Evolutionary conservation across 1,284 basidiomycete genomes (phyloP), one percentile per base, ranked within the genome.

Genomic region (Apiotrichum laibachii): DNA sequence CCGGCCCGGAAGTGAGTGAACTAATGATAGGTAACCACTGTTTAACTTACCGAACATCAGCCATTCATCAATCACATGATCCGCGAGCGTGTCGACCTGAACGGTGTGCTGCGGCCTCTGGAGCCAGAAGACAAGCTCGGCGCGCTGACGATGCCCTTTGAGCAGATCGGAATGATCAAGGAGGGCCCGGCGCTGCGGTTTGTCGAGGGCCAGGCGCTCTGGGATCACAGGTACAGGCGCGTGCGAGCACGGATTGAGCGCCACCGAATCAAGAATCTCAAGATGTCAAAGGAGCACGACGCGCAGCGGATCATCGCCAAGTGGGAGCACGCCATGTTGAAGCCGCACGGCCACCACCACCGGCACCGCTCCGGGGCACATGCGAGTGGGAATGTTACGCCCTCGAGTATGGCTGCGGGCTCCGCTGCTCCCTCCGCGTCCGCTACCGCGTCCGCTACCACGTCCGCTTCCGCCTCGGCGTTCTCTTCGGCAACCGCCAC

Each of bases 51-150:
- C 60, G 65, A 44, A 62, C 49, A 52, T 45, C 50, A 75, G 66
- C 72, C 77, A 1, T 77, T 74, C 61, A 68, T 71, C 55, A 79
- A 81, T 57, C 78, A 82, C 55, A 88, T 89, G 84, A 90, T 98
- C 61, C 85, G 94, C 37, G 93, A 98, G 76, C 85, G 95, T 13
- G 86, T 98, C 21, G 86, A 88, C 19, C 86, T 87, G 5, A 81
- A 82, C 22, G 95, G 95, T 9, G 77, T 85, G 9, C 82, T 91
- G 18, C 85, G 93, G 12, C 83, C 88, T 0, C 82, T 99, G 63
- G 93, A 97, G 70, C 81, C 86, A 0, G 82, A 84, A 60, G 74
- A 81, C 1, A 83, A 88, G 49, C 81, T 98, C 0, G 76, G 79
- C 8, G 88, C 85, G 0, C 80, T 95, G 45, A 81, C 80, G 10